Base-by-base conservation (phyloP, 2,329 filamentous ascomycete species). In the Aspergillus unguis region DNA sequence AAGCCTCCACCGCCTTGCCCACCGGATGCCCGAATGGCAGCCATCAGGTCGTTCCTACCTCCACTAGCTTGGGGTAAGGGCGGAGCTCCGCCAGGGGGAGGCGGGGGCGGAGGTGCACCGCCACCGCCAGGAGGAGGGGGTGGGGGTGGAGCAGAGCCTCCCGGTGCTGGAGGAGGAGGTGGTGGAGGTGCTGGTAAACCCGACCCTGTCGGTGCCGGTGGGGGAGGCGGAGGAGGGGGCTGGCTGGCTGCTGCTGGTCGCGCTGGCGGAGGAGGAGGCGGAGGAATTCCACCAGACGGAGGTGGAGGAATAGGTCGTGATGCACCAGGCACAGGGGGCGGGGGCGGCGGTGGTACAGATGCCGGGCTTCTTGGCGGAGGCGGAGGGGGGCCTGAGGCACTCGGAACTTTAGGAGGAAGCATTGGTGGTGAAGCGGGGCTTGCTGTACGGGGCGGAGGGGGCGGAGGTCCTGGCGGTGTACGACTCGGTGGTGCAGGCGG, bases 401-500 rank as follows among this genome's bases (percentile, higher is more conserved):
- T 62, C 62, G 74, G 71, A 38, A 72, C 67, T 58, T 73, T 71
- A 28, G 72, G 73, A 38, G 75, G 75, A 49, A 74, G 78, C 11
- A 85, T 83, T 3, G 84, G 71, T 31, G 69, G 70, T 58, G 65
- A 63, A 48, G 67, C 70, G 57, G 71, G 70, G 56, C 72, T 71
- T 11, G 66, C 68, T 48, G 76, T 74, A 47, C 80, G 75, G 51
- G 76, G 77, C 44, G 80, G 80, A 27, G 83, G 87, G 7, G 88
- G 87, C 31, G 88, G 88, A 56, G 90, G 89, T 17, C 86, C 68
- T 49, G 63, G 83, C 35, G 85, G 77, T 29, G 83, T 84, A 59
- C 88, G 84, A 67, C 80, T 85, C 35, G 88, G 88, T 26, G 89
- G 86, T 45, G 87, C 85, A n/a, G 89, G 88, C 36, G 88, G 86